phyloP scores from a whole-genome alignment of 2,329 filamentous ascomycete genomes.

The Clathrospora elynae region DNA sequence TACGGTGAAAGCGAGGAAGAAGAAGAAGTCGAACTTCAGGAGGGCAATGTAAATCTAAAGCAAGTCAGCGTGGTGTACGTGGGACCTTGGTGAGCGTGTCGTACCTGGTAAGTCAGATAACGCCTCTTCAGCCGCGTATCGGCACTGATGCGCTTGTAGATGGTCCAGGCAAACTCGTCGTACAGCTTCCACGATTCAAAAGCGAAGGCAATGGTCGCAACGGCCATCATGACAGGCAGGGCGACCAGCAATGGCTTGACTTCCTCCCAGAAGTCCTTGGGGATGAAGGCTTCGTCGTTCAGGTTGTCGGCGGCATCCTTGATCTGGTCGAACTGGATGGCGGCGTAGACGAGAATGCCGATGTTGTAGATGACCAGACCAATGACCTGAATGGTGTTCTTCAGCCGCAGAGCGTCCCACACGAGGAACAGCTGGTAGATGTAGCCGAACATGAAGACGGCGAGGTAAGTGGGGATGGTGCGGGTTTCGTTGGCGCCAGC shows the following conservation, averaged over 20 bases:
- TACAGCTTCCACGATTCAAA: constrained; percentile 93
- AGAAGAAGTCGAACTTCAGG: constrained; percentile 99
- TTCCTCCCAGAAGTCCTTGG: constrained; percentile 65
- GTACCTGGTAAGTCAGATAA: constrained; percentile 93
- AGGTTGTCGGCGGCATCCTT: constrained; percentile 69
- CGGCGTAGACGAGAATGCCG: constrained; percentile 88
- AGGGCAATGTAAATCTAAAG: constrained; percentile 92
- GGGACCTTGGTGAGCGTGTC: neutral
- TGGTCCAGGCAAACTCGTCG: constrained; percentile 98
- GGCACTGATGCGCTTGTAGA: constrained; percentile 98
- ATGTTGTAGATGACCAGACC: constrained; percentile 92
- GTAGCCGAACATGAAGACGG: constrained; percentile 96
- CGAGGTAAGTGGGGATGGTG: constrained; percentile 91
- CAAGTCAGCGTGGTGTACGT: constrained; percentile 16
- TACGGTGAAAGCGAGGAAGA: constrained; percentile 97
- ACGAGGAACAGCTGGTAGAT: constrained; percentile 87
- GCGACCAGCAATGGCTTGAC: constrained; percentile 80
- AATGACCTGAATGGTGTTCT: constrained; percentile 98
- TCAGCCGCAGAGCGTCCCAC: constrained; percentile 89
- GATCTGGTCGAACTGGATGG: constrained; percentile 92
- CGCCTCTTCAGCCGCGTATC: constrained; percentile 96
- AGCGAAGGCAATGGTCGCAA: constrained; percentile 73
- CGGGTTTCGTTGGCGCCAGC: constrained; percentile 51
- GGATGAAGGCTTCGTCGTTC: constrained; percentile 53
- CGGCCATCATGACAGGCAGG: constrained; percentile 80